phyloP scores from a whole-genome alignment of 495 filamentous ascomycete species.

The Staphylotrichum longicolle region DNA sequence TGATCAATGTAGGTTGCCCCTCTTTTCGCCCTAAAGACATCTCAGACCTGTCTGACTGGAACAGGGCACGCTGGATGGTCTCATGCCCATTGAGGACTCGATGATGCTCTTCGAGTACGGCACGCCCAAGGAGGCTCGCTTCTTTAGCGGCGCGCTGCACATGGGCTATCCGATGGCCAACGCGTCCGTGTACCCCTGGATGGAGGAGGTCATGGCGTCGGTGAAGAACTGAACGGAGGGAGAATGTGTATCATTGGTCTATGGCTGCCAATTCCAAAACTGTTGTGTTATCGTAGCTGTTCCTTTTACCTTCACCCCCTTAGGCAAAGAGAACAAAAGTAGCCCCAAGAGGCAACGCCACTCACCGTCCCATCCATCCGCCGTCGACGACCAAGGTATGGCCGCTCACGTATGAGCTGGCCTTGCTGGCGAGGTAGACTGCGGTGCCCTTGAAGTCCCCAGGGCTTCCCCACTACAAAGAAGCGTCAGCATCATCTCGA shows the following conservation, averaged over 20 bases:
- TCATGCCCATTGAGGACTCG: constrained; percentile 78
- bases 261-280: no score
- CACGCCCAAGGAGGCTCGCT: constrained; percentile 66
- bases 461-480: constrained; percentile 65
- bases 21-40: background rate
- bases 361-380: constrained; percentile 87
- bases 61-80: constrained; percentile 64
- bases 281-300: background rate
- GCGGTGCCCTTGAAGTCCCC: constrained; percentile 87
- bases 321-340: background rate
- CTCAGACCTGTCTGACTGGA: background rate
- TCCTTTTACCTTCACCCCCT: background rate
- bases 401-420: constrained; percentile 78
- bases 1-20: constrained; percentile 60
- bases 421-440: constrained; percentile 73
- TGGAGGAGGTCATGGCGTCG: constrained; percentile 50
- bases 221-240: constrained; percentile 16
- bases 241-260: background rate
- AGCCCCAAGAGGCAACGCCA: background rate
- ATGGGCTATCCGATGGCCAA: constrained; percentile 65
- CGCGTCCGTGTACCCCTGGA: constrained; percentile 52
- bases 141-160: constrained; percentile 59
- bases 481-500: constrained; percentile 3
- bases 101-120: constrained; percentile 67
- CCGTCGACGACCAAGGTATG: constrained; percentile 83